A percentile compares a stretch with the other conserved stretches of the same genome.
Evolutionary conservation across 345 rosid species (phyloP).

Genomic region (Pelargonium nanum): DNA sequence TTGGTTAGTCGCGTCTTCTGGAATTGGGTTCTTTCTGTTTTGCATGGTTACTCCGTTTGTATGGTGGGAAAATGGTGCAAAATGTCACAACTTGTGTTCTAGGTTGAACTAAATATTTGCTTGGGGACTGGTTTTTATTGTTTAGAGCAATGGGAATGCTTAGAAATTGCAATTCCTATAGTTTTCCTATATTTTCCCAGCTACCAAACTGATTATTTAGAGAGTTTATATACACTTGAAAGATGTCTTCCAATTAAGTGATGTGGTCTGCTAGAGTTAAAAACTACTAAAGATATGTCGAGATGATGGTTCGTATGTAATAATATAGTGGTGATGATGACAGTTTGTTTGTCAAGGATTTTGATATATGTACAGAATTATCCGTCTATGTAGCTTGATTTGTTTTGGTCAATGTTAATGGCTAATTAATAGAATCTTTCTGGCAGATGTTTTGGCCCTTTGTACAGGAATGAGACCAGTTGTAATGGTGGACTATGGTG

Average conservation of each 20-base stretch:
- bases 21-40: neutral
- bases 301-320: too few relatives aligned
- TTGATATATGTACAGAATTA: neutral
- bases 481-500: constrained; percentile 91
- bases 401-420: constrained; percentile 1
- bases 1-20: neutral
- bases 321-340: too few relatives aligned
- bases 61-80: neutral
- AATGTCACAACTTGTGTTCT: too few relatives aligned
- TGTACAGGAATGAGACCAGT: constrained; percentile 79
- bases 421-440: constrained; percentile 7
- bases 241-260: neutral
- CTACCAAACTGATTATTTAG: neutral
- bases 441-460: constrained; percentile 64
- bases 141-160: neutral
- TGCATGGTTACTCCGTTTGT: neutral
- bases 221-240: neutral
- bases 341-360: too few relatives aligned
- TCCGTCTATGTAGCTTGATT: neutral
- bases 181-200: too few relatives aligned
- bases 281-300: too few relatives aligned
- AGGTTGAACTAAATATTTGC: neutral
- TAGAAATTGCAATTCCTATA: neutral
- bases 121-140: neutral
- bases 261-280: neutral